Conservation (phyloP, 495 filamentous ascomycete species). For the Lophium mytilinum region DNA sequence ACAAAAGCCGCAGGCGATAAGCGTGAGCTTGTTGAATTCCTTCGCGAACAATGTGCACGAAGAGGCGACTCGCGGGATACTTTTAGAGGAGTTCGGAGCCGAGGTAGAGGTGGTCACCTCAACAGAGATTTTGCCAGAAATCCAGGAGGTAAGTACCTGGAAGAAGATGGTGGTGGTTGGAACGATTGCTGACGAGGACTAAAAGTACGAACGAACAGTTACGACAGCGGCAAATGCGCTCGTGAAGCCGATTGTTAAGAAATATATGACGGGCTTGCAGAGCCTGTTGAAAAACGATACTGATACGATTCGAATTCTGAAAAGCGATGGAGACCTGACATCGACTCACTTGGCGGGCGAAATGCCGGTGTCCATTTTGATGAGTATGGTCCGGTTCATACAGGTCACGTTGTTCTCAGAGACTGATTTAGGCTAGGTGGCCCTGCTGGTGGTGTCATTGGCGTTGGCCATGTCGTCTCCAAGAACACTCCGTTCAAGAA, state of each 20-base stretch:
- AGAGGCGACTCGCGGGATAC: constrained; percentile 30
- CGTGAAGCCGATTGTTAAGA: constrained; percentile 43
- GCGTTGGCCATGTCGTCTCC: constrained; percentile 41
- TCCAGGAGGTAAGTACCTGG: constrained; percentile 26
- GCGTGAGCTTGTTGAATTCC: constrained; percentile 43
- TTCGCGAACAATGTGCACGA: constrained; percentile 41
- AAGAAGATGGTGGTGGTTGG: too few relatives aligned
- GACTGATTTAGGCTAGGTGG: constrained; percentile 11
- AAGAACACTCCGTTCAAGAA: constrained; percentile 42
- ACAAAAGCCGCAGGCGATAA: constrained; percentile 39
- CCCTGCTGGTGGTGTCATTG: constrained; percentile 42
- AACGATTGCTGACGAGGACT: too few relatives aligned
- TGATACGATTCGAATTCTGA: constrained; percentile 41
- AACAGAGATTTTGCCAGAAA: constrained; percentile 41
- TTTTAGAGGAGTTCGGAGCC: constrained; percentile 35
- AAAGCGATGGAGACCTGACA: constrained; percentile 43
- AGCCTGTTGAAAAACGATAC: constrained; percentile 34
- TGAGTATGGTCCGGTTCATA: constrained; percentile 20
- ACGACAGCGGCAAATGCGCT: constrained; percentile 45
- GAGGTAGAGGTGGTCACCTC: constrained; percentile 39
- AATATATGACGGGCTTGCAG: constrained; percentile 37
- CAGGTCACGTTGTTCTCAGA: too few relatives aligned
- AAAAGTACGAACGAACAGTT: constrained; percentile 46
- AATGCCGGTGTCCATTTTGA: constrained; percentile 42
- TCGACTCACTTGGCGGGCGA: constrained; percentile 39